phyloP scores from a whole-genome alignment of 768 basidiomycete species.

The Clitopilus passeckerianus region DNA sequence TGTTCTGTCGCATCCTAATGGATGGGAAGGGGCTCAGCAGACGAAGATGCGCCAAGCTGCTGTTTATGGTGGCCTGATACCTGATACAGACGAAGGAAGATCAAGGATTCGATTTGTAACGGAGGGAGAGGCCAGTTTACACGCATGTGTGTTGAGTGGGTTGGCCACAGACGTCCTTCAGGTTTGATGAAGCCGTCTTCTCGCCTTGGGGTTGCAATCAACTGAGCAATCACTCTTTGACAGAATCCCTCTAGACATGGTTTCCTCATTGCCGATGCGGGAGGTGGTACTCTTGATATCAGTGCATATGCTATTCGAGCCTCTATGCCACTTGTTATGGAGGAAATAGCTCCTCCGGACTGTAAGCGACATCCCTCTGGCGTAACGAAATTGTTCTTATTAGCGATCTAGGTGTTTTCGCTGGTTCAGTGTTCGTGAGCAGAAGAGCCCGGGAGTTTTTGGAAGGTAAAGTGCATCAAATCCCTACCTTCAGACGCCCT shows the following conservation, averaged over 20 bases:
- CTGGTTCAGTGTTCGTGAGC: constrained; percentile 80
- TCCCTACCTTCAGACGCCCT: no score
- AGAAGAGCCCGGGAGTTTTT: constrained; percentile 68
- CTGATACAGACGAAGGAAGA: constrained; percentile 69
- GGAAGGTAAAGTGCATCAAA: constrained; percentile 38
- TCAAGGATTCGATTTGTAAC: constrained; percentile 77
- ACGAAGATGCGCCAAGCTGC: constrained; percentile 75
- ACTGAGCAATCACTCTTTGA: background rate
- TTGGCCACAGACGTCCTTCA: constrained; percentile 74
- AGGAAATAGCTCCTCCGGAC: constrained; percentile 80
- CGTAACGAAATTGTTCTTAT: background rate
- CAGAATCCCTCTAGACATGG: constrained; percentile 73
- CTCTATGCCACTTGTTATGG: constrained; percentile 67
- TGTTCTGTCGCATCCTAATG: constrained; percentile 76
- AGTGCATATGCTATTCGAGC: constrained; percentile 74
- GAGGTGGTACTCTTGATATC: constrained; percentile 78
- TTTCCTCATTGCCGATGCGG: constrained; percentile 77
- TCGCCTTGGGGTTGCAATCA: background rate
- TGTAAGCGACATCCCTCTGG: constrained; percentile 36
- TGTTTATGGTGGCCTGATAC: constrained; percentile 65
- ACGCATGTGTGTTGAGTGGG: constrained; percentile 75
- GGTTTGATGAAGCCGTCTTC: constrained; percentile 29
- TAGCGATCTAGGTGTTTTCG: constrained; percentile 59
- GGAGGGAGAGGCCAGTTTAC: constrained; percentile 80
- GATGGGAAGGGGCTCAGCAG: constrained; percentile 78